A percentile compares a stretch with the other conserved stretches of the same genome.
Evolutionary conservation across 352 stramenopile genomes (phyloP).

Genomic region (Pythium diclinum): DNA sequence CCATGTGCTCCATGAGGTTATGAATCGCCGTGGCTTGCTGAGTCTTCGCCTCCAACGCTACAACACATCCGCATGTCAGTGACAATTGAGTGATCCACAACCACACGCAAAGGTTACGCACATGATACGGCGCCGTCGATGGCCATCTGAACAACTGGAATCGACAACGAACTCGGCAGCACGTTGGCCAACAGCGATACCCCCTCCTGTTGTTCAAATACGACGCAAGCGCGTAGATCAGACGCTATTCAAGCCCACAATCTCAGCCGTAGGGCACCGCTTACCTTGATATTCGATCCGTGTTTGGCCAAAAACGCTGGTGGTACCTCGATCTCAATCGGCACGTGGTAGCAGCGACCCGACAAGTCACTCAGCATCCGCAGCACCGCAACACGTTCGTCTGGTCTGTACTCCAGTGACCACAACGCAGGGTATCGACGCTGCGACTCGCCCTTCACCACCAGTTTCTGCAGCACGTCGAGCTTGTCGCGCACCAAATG

Average conservation of each 20-base stretch:
- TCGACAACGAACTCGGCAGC: not conserved
- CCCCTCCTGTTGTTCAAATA: not conserved
- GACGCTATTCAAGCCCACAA: too few relatives aligned
- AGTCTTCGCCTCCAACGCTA: not conserved
- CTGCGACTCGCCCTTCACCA: constrained; percentile 4
- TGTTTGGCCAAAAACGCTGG: not conserved
- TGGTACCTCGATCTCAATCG: constrained; percentile 9
- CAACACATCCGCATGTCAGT: too few relatives aligned
- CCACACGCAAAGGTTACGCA: too few relatives aligned
- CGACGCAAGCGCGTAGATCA: too few relatives aligned
- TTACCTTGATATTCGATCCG: not conserved
- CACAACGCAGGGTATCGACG: constrained; percentile 22
- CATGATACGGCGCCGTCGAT: not conserved
- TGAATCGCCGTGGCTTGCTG: not conserved
- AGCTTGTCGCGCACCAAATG: constrained; percentile 11
- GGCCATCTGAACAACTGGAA: not conserved
- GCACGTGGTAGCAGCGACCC: constrained; percentile 20
- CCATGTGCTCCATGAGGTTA: not conserved
- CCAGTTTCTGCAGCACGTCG: constrained; percentile 12
- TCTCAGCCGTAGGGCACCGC: too few relatives aligned
- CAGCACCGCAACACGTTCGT: not conserved
- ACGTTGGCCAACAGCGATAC: not conserved
- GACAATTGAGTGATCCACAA: too few relatives aligned
- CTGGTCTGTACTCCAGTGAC: not conserved
- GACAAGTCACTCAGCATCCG: constrained; percentile 25